Conservation (phyloP, 2,329 filamentous ascomycete species). For the Zymoseptoria pseudotritici region DNA sequence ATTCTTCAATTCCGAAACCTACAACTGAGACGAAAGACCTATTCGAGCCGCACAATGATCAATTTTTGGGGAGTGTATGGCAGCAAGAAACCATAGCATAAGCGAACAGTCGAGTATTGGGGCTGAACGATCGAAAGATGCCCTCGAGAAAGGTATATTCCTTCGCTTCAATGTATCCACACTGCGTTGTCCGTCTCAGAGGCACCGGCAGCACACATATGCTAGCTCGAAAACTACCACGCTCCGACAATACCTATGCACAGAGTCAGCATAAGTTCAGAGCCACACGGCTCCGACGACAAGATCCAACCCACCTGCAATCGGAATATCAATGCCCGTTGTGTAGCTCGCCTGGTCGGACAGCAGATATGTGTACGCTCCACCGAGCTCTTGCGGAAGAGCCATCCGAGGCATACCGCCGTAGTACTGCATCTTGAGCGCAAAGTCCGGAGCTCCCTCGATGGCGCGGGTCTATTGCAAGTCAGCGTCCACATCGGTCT, state of each 20-base stretch:
- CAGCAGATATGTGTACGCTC: slow-evolving; percentile 44
- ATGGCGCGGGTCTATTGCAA: not conserved
- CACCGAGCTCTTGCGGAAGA: slow-evolving; percentile 44
- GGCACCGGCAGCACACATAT: no score
- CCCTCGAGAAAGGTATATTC: no score
- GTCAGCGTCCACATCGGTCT: not conserved
- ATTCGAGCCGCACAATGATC: no score
- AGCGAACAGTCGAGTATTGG: no score
- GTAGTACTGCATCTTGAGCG: slow-evolving; percentile 47
- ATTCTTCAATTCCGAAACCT: no score
- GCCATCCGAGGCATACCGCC: slow-evolving; percentile 47
- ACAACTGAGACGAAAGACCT: no score
- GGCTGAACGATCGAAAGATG: no score
- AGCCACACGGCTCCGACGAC: slow-evolving; percentile 10
- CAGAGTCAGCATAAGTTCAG: not conserved
- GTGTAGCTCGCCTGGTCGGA: slow-evolving; percentile 43
- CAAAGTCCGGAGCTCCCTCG: not conserved
- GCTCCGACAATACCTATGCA: slow-evolving; percentile 30
- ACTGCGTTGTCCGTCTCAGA: no score
- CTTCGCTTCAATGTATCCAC: no score
- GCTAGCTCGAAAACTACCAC: slow-evolving; percentile 24
- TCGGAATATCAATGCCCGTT: slow-evolving; percentile 43
- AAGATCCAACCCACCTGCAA: slow-evolving; percentile 33
- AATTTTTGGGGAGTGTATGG: no score
- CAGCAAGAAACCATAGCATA: no score